Percentiles rank a stretch among this genome's conserved stretches.
phyloP scores from a whole-genome alignment of 2,329 filamentous ascomycete genomes.

The Thielaviopsis musarum region DNA sequence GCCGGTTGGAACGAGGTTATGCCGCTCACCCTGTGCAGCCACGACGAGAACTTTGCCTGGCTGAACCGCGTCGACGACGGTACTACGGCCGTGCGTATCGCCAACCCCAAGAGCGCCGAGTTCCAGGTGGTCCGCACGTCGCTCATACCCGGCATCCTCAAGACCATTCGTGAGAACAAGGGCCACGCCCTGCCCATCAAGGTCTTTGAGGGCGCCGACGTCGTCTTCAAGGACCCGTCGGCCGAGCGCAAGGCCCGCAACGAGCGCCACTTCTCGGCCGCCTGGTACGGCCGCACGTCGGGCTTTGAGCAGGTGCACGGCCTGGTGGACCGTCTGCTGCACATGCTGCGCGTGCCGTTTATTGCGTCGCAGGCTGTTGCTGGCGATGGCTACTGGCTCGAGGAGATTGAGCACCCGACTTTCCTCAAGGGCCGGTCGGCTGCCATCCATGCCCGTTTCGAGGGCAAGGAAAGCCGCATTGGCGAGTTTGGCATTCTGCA shows the following conservation, averaged over 20 bases:
- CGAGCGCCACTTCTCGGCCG: constrained; percentile 88
- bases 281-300: constrained; percentile 83
- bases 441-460: constrained; percentile 60
- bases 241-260: constrained; percentile 79
- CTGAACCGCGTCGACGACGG: constrained; percentile 82
- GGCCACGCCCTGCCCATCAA: constrained; percentile 75
- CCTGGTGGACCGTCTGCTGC: constrained; percentile 75
- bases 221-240: constrained; percentile 73
- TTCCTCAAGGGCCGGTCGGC: constrained; percentile 87
- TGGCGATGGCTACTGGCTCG: constrained; percentile 76
- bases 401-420: constrained; percentile 77
- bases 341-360: constrained; percentile 79
- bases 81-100: constrained; percentile 63
- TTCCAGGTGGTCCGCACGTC: constrained; percentile 87
- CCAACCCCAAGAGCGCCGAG: constrained; percentile 83
- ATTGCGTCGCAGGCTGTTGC: constrained; percentile 40
- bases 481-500: constrained; percentile 91
- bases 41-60: constrained; percentile 96
- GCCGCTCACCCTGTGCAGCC: constrained; percentile 88
- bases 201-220: constrained; percentile 82
- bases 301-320: constrained; percentile 96
- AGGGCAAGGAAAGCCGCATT: constrained; percentile 53
- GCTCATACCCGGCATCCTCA: constrained; percentile 71
- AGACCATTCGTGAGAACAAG: constrained; percentile 90
- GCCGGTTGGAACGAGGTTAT: constrained; percentile 93